Evolutionary conservation across 2,329 filamentous ascomycete genomes (phyloP), one percentile per base, ranked within the genome.

Genomic region (Helminthosporium solani): DNA sequence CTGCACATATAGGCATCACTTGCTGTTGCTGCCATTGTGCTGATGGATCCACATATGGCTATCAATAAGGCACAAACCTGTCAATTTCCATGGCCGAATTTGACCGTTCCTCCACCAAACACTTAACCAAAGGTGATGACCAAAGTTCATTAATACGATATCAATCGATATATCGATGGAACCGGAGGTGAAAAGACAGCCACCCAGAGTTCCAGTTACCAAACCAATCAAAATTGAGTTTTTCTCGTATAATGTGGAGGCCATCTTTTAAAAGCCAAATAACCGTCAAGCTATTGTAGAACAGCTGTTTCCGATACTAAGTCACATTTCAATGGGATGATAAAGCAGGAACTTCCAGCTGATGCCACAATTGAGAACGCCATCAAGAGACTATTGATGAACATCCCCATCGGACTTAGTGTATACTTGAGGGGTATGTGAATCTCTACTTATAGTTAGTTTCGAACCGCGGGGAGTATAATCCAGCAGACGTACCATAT

Each of bases 241-340:
- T 9, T 37, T 31, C 15, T 46, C 46, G 38, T 51, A 54, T 4
- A 57, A 38, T 5, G 54, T 27, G 4, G 46, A 50, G 25, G 54
- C 49, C 52, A 54, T 54, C 30, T 54, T 46, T 8, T n/a, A n/a
- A n/a, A n/a, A 52, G 52, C 51, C 51, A 57, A 23, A 54, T 57
- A 16, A 54, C 54, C 9, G 54, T 52, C 28, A 57, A 41, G 20
- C 35, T 45, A 45, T 54, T 54, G 39, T 54, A 57, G 40, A 57
- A 54, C 54, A 57, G 54, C 47, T 51, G 18, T 9, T 36, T 18
- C 9, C 11, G 6, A 23, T n/a, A n/a, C n/a, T n/a, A n/a, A n/a
- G n/a, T n/a, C n/a, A n/a, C n/a, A n/a, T n/a, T n/a, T n/a, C n/a
- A n/a, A n/a, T n/a, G n/a, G n/a, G n/a, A n/a, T n/a, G n/a, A n/a